Conservation (phyloP, 176 grass and related monocot species). For the Panicum miliaceum region DNA sequence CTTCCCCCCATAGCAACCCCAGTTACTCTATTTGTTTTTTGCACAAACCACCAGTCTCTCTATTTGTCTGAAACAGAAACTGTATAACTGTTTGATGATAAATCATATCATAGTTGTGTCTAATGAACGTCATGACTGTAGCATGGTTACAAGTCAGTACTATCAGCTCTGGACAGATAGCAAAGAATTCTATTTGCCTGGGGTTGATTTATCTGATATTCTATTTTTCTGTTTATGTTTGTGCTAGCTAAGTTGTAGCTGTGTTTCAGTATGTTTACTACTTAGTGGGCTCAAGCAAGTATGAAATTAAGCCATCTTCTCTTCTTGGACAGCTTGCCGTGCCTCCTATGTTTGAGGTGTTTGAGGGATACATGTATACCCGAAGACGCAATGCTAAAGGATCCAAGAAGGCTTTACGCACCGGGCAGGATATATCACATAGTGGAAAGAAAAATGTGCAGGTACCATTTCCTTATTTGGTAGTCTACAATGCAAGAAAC, state of each 20-base stretch:
- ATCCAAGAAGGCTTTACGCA: conserved; percentile 95
- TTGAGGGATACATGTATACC: conserved; percentile 88
- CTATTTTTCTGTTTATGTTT: conserved; percentile 5
- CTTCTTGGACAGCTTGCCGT: conserved; percentile 74
- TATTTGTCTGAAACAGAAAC: background rate
- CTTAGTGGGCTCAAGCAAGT: conserved; percentile 38
- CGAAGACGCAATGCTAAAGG: conserved; percentile 76
- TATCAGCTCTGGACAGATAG: background rate
- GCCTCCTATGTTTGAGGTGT: conserved; percentile 80
- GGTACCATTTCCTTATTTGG: conserved; percentile 44
- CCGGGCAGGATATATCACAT: conserved; percentile 94
- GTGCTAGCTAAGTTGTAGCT: background rate
- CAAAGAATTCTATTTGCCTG: background rate
- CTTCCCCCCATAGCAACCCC: background rate
- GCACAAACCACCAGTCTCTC: background rate
- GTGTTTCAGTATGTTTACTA: conserved; percentile 4
- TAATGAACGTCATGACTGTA: background rate
- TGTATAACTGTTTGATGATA: conserved; percentile 5
- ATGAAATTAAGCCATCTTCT: conserved; percentile 38
- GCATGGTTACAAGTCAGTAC: background rate
- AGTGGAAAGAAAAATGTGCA: conserved; percentile 82
- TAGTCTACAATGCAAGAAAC: conserved; percentile 12
- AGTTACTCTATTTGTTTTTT: background rate
- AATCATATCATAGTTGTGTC: background rate
- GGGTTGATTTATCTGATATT: background rate